Evolutionary conservation across 2,329 filamentous ascomycete genomes (phyloP).

Genomic region (Sphaceloma murrayae): DNA sequence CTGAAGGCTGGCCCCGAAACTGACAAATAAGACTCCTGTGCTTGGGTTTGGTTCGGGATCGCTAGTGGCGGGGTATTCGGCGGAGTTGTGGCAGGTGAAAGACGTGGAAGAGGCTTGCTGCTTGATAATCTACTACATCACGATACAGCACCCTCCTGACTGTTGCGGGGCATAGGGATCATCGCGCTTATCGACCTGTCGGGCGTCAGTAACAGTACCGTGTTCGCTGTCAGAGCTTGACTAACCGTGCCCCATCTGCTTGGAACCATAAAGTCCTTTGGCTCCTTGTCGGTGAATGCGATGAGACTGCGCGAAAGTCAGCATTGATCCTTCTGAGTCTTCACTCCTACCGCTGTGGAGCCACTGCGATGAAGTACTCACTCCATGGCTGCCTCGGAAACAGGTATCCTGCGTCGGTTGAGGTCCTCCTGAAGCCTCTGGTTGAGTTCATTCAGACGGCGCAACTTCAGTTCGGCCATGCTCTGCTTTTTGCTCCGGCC

Average conservation of each 20-base stretch:
- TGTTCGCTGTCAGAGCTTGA: no score
- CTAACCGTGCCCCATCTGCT: slow-evolving; percentile 81
- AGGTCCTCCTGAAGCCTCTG: slow-evolving; percentile 91
- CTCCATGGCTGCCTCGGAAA: slow-evolving; percentile 73
- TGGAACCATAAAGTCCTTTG: slow-evolving; percentile 97
- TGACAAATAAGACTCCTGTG: background rate
- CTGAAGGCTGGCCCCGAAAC: slow-evolving; percentile 8
- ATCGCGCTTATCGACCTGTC: slow-evolving; percentile 80
- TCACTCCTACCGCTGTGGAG: no score
- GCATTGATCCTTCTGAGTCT: background rate
- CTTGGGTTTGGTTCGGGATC: background rate
- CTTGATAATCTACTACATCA: slow-evolving; percentile 59
- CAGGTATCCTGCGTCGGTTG: slow-evolving; percentile 87
- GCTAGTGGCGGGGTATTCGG: slow-evolving; percentile 9
- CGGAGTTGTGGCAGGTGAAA: background rate
- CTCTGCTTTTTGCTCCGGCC: slow-evolving; percentile 93
- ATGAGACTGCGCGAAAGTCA: slow-evolving; percentile 61
- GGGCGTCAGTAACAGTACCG: no score
- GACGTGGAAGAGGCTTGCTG: no score
- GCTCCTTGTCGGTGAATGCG: slow-evolving; percentile 88
- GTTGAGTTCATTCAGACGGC: slow-evolving; percentile 93
- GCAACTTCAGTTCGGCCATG: slow-evolving; percentile 96
- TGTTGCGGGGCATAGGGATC: slow-evolving; percentile 98
- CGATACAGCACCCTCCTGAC: slow-evolving; percentile 80
- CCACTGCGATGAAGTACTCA: slow-evolving; percentile 30